Conservation (phyloP, 805 yeast genomes). For the Saccharomyces eubayanus region DNA sequence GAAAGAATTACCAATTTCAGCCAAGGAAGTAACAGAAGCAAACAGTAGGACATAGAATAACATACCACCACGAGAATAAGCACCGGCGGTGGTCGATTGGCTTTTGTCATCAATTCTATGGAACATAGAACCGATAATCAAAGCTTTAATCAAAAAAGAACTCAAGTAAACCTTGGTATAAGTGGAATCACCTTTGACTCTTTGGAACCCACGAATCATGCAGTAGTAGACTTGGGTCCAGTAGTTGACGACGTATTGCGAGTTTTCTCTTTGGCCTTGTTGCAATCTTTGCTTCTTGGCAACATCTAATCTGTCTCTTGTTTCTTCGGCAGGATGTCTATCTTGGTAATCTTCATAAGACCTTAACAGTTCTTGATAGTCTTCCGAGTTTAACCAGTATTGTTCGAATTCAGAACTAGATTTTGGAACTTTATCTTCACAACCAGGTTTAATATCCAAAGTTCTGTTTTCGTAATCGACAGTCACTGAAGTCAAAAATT, state of each 20-base stretch:
- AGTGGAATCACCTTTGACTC: constrained; percentile 49
- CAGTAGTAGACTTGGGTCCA: constrained; percentile 44
- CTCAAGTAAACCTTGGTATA: constrained; percentile 43
- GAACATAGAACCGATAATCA: constrained; percentile 53
- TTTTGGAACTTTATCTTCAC: constrained; percentile 43
- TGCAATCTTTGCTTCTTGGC: constrained; percentile 38
- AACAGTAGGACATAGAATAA: constrained; percentile 53
- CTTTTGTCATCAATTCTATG: constrained; percentile 36
- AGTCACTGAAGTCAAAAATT: constrained; percentile 57
- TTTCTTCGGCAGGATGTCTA: constrained; percentile 36
- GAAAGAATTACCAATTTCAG: constrained; percentile 53
- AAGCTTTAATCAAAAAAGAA: constrained; percentile 48
- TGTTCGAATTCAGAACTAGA: constrained; percentile 50
- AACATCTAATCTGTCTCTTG: constrained; percentile 33
- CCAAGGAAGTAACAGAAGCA: constrained; percentile 51
- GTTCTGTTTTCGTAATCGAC: constrained; percentile 53
- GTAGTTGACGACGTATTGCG: constrained; percentile 39
- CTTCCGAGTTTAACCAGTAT: constrained; percentile 52
- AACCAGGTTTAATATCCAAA: constrained; percentile 37
- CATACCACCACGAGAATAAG: constrained; percentile 56
- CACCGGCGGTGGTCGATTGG: constrained; percentile 42
- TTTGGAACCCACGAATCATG: constrained; percentile 45
- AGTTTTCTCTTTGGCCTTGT: constrained; percentile 33
- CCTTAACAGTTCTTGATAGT: constrained; percentile 35
- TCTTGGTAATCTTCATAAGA: constrained; percentile 36